Base-by-base conservation (phyloP, 2,329 filamentous ascomycete genomes). In the Ophiostoma tasmaniense region DNA sequence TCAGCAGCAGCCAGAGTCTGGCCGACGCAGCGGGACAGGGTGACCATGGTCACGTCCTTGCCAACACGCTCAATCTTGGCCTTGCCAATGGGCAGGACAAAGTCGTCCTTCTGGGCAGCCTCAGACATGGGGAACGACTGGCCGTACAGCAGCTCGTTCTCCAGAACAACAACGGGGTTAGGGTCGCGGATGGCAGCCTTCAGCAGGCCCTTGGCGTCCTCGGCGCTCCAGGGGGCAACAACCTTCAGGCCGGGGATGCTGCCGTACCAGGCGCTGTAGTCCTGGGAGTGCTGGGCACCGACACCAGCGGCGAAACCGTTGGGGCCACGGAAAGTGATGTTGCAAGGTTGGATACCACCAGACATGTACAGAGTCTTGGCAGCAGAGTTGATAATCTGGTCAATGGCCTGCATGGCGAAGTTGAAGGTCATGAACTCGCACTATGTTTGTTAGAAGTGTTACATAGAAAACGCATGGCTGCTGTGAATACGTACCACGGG, bases 401-500 rank as follows among this genome's bases (percentile, higher is more conserved):
- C 95, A 81, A 99, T 99, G 79, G 95, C 92, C 84, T 99, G 95
- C 95, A 99, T 99, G 81, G 95, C 94, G 79, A 98, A 98, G 88
- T 99, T 99, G 89, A 97, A 98, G 77, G 95, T 99, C 95, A 99
- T 99, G 87, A 99, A 99, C 84, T 99, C 95, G 87, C 91, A 95
- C 92, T 95, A 74, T 10, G 13, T 17, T 25, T 61, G 55, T 61
- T 61, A 61, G 55, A 6, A 30, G 25, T 30, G 50, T 55, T 55
- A 10, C 50, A 55, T 2, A 14, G 25, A 10, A 10, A 13, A 55
- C 22, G 7, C 22, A 1, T 6, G 20, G 42, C 42, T 45, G 17
- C 20, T 45, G 42, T n/a, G 17, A 37, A 13, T 3, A 87, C 92
- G 85, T 84, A 96, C 92, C 75, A 99, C 87, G 71, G 95, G 95